Conservation (phyloP, 176 grass and related monocot genomes). For the Avena insularis region DNA sequence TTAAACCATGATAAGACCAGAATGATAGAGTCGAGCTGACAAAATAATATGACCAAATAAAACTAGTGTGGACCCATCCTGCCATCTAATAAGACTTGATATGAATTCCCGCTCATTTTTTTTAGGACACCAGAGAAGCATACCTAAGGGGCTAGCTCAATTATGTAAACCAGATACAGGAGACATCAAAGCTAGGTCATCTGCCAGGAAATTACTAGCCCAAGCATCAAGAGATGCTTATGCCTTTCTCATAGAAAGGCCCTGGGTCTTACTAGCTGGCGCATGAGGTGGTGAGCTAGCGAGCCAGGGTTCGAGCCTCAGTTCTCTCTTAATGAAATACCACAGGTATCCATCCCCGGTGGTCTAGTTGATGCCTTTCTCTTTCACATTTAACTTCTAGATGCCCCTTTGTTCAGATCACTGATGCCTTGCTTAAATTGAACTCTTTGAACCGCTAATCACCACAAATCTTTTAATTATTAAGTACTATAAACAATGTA, state of each 20-base stretch:
- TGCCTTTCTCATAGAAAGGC: not conserved
- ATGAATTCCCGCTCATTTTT: not conserved
- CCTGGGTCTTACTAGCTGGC: no score
- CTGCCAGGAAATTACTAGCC: not conserved
- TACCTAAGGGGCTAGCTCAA: not conserved
- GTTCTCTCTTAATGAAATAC: no score
- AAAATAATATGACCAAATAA: constrained; percentile 16
- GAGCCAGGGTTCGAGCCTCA: no score
- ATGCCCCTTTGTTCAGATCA: constrained; percentile 24
- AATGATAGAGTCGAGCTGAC: not conserved
- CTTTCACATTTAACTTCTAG: constrained; percentile 12
- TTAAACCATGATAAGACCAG: constrained; percentile 12
- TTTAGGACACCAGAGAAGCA: not conserved
- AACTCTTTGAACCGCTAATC: not conserved
- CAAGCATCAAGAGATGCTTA: constrained; percentile 34
- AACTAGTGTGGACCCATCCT: not conserved
- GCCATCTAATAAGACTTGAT: constrained; percentile 27
- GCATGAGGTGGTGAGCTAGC: no score
- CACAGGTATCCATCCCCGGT: no score
- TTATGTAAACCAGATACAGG: constrained; percentile 12
- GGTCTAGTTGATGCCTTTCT: no score
- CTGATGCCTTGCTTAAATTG: constrained; percentile 39
- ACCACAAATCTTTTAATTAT: constrained; percentile 11
- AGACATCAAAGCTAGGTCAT: not conserved
- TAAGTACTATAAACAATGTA: not conserved